These are phyloP conservation scores for Heterobasidion parviporum DNA, from an alignment of 1,284 basidiomycete genomes.

Conservation along the genomic window DNA sequence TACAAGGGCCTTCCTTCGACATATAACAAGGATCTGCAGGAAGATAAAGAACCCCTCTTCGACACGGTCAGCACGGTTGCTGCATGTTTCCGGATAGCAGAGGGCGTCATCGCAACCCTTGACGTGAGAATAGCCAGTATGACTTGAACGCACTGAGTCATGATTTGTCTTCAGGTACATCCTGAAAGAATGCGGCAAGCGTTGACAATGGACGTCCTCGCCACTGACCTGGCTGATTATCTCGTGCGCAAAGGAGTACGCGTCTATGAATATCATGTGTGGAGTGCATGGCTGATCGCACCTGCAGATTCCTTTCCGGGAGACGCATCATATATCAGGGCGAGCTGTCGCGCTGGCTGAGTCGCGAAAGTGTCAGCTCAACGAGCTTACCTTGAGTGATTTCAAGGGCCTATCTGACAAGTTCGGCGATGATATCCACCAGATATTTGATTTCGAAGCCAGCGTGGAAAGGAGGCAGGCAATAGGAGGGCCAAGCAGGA, in stretches of 20 bases:
- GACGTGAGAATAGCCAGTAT: constrained; percentile 39
- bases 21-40: constrained; percentile 99
- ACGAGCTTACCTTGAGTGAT: constrained; percentile 75
- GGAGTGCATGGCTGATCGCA: background rate
- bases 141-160: too few relatives aligned
- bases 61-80: constrained; percentile 88
- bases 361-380: constrained; percentile 70
- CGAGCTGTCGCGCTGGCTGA: constrained; percentile 94
- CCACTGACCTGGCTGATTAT: constrained; percentile 96
- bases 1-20: constrained; percentile 96
- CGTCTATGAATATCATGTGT: constrained; percentile 10
- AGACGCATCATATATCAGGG: constrained; percentile 97
- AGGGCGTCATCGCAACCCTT: constrained; percentile 90
- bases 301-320: constrained; percentile 82
- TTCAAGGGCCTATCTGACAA: constrained; percentile 69
- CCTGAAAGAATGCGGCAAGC: constrained; percentile 85
- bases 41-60: constrained; percentile 97
- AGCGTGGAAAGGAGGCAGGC: constrained; percentile 93
- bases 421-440: constrained; percentile 77
- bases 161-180: constrained; percentile 57
- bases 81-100: constrained; percentile 88
- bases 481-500: constrained; percentile 84
- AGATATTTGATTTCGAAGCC: constrained; percentile 88
- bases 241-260: constrained; percentile 94
- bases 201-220: constrained; percentile 93